These are phyloP conservation scores for Herpetospermum pedunculosum DNA, from an alignment of 306 rosid genomes.

Conservation along the genomic window DNA sequence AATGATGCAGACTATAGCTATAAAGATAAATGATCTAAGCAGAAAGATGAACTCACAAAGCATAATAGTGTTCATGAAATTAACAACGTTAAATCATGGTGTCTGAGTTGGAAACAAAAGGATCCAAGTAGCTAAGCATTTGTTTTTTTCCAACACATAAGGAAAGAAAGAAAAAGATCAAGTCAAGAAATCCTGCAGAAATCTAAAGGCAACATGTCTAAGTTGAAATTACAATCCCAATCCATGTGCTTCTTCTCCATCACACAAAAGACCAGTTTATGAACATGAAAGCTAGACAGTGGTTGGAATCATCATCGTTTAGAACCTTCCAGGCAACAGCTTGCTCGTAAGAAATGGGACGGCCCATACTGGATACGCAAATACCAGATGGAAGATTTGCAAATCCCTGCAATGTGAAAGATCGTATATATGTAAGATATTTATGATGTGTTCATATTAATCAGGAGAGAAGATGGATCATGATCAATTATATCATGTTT, in stretches of 20 bases:
- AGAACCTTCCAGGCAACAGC: constrained; percentile 93
- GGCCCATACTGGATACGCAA: constrained; percentile 82
- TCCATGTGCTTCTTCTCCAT: constrained; percentile 5
- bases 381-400: constrained; percentile 72
- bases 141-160: background rate
- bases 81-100: background rate
- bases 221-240: constrained; percentile 9
- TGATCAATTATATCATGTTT: background rate
- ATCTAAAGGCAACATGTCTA: background rate
- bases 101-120: background rate
- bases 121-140: background rate
- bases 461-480: background rate
- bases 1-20: background rate
- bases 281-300: constrained; percentile 90
- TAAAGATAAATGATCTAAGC: background rate
- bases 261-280: constrained; percentile 88
- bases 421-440: background rate
- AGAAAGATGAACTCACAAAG: background rate
- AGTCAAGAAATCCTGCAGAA: background rate
- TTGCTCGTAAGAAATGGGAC: constrained; percentile 80
- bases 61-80: background rate
- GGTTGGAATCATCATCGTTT: constrained; percentile 76
- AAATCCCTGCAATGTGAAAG: constrained; percentile 46
- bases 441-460: background rate
- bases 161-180: background rate